phyloP scores from a whole-genome alignment of 2,329 filamentous ascomycete genomes.

The Paecilomyces fulvus region DNA sequence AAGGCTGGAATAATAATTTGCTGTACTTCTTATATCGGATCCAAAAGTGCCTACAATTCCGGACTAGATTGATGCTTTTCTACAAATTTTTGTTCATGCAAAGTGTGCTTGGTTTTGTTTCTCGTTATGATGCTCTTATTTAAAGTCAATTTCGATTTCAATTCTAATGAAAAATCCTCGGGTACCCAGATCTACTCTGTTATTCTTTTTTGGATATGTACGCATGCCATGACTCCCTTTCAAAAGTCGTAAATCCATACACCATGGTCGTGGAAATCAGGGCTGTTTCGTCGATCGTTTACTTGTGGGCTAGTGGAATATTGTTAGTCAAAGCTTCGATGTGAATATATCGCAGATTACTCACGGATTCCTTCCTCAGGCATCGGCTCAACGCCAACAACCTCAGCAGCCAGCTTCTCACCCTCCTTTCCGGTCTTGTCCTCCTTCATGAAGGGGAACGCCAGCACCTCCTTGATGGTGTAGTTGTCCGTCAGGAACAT shows the following conservation, averaged over 20 bases:
- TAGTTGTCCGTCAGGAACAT: constrained; percentile 97
- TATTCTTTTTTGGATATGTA: not conserved
- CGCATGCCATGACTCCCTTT: not conserved
- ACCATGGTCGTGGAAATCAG: not conserved
- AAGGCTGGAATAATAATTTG: too few species aligned
- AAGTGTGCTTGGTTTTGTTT: not conserved
- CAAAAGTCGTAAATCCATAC: not conserved
- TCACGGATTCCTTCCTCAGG: constrained; percentile 53
- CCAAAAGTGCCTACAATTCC: too few species aligned
- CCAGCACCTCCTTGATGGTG: constrained; percentile 88
- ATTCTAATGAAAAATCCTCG: not conserved
- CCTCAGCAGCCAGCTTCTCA: constrained; percentile 50
- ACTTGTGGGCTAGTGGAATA: constrained; percentile 8
- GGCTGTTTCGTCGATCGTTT: constrained; percentile 1
- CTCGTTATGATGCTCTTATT: not conserved
- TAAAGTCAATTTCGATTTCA: not conserved
- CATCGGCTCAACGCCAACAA: constrained; percentile 50
- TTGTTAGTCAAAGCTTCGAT: not conserved
- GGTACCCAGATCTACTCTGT: not conserved
- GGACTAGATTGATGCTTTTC: too few species aligned
- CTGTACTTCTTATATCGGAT: too few species aligned
- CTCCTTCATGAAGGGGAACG: constrained; percentile 98
- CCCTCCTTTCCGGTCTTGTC: constrained; percentile 47
- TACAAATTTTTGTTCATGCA: too few species aligned
- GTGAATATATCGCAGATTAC: constrained; percentile 12